Percentiles rank a stretch among this genome's conserved stretches.
phyloP scores from a whole-genome alignment of 129 eudicot genomes.

The Mikania micrantha region DNA sequence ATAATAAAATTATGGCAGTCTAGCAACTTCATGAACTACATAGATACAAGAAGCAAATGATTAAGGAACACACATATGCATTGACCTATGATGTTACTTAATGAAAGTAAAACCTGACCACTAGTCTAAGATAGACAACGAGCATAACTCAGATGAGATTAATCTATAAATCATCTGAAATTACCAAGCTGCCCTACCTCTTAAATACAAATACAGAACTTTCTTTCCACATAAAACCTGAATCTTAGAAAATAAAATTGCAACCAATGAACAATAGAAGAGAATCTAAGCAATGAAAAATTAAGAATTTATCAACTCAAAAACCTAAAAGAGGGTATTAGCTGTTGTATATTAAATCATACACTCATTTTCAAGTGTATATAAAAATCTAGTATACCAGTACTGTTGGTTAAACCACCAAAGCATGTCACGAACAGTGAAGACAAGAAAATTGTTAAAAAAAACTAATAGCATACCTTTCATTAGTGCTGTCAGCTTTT shows the following conservation, averaged over 20 bases:
- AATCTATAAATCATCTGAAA: constrained; percentile 6
- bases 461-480: constrained; percentile 47
- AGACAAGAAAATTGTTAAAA: neutral
- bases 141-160: constrained; percentile 3
- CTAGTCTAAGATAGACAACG: neutral
- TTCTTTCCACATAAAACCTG: neutral
- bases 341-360: neutral
- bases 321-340: neutral
- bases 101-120: neutral
- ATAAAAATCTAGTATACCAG: neutral
- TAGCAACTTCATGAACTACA: too few relatives aligned
- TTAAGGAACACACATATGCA: neutral
- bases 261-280: neutral
- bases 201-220: neutral
- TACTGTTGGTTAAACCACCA: neutral
- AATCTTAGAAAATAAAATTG: neutral
- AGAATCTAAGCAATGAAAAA: neutral
- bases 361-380: neutral
- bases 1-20: neutral
- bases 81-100: neutral
- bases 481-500: constrained; percentile 82
- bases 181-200: constrained; percentile 4
- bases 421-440: neutral
- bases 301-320: neutral
- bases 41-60: neutral